These are phyloP conservation scores for Syncephalis fuscata DNA, from an alignment of 371 early-diverging fungal species.

Conservation along the genomic window DNA sequence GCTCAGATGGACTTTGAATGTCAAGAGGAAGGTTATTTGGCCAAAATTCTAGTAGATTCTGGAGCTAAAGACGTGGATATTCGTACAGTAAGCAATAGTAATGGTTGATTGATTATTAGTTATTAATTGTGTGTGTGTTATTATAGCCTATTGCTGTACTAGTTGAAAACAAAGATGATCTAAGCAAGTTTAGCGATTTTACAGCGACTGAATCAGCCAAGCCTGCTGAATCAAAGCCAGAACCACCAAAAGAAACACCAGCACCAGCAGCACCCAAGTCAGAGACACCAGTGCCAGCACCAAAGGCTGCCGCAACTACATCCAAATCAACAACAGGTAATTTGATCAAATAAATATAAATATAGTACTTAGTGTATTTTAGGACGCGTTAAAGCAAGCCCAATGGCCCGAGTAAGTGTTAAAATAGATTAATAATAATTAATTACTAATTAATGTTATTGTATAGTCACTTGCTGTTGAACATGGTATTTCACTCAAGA, in stretches of 20 bases:
- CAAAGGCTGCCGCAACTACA: no score
- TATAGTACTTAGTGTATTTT: background rate
- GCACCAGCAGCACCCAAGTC: conserved; percentile 6
- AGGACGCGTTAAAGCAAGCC: conserved; percentile 75
- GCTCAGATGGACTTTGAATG: conserved; percentile 99
- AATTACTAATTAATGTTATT: no score
- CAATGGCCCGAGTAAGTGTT: conserved; percentile 50
- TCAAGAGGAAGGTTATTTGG: conserved; percentile 95
- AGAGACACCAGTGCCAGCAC: no score
- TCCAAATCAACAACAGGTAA: no score
- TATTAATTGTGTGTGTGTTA: conserved; percentile 30
- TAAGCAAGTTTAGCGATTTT: conserved; percentile 74
- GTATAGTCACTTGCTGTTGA: conserved; percentile 48
- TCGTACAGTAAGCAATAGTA: conserved; percentile 21
- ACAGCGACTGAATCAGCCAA: conserved; percentile 26
- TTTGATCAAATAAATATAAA: no score
- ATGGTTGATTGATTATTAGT: no score
- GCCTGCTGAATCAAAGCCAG: conserved; percentile 10
- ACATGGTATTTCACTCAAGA: conserved; percentile 54
- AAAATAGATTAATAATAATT: no score
- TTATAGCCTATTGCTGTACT: conserved; percentile 78
- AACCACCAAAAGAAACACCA: conserved; percentile 11
- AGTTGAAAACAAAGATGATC: conserved; percentile 76
- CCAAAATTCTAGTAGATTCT: conserved; percentile 73
- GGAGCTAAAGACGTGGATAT: conserved; percentile 50